Evolutionary conservation across 1,139 yeast genomes (phyloP).

Genomic region (Kodamaea sp.): DNA sequence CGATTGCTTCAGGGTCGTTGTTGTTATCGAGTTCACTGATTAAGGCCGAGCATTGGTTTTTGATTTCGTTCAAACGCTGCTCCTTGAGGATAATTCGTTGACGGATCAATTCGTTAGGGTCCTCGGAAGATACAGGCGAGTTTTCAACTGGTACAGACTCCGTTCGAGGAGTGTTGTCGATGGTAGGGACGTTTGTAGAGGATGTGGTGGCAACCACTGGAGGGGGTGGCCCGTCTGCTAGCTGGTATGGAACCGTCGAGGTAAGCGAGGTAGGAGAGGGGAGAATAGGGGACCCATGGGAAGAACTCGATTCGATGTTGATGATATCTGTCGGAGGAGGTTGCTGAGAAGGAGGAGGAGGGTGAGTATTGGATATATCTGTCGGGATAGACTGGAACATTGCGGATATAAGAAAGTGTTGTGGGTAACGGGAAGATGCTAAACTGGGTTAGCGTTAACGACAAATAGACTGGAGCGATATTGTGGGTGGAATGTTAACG

Average conservation of each 20-base stretch:
- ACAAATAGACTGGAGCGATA: no score
- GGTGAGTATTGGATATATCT: constrained; percentile 10
- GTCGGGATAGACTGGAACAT: constrained; percentile 11
- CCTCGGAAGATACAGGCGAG: constrained; percentile 5
- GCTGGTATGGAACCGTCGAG: constrained; percentile 4
- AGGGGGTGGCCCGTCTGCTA: constrained; percentile 2
- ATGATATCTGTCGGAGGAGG: constrained; percentile 6
- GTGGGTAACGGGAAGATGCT: no score
- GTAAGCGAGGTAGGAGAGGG: constrained; percentile 8
- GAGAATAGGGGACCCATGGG: constrained; percentile 3
- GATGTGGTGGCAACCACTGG: constrained; percentile 2
- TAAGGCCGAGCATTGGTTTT: constrained; percentile 35
- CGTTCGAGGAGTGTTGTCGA: constrained; percentile 12
- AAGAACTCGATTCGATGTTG: background rate
- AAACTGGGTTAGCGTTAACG: no score
- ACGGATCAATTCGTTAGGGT: constrained; percentile 10
- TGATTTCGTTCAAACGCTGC: constrained; percentile 33
- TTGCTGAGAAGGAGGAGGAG: constrained; percentile 10
- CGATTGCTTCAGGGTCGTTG: constrained; percentile 27
- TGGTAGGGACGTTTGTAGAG: constrained; percentile 7
- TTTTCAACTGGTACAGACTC: constrained; percentile 1
- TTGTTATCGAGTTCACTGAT: constrained; percentile 35
- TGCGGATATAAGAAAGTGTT: no score
- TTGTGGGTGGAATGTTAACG: no score
- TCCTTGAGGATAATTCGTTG: constrained; percentile 19